Percentiles rank a stretch among this genome's conserved stretches.
Evolutionary conservation across 192 early-diverging fungal species (phyloP).

Genomic region (Phlyctochytrium bullatum): DNA sequence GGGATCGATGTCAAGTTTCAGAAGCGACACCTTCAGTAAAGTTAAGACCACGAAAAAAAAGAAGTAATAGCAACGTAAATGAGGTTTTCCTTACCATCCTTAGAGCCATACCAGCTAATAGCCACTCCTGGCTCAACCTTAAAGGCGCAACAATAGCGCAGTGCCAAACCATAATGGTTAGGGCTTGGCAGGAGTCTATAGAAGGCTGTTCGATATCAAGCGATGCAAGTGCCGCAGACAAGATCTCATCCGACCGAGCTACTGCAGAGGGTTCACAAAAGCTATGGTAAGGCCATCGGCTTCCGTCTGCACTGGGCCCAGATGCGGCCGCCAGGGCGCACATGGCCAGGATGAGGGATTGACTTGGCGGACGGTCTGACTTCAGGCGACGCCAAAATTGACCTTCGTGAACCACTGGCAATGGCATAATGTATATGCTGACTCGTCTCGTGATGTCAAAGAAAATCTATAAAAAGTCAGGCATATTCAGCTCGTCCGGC

Average conservation of each 20-base stretch:
- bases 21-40: neutral
- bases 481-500: neutral
- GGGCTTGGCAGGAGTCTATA: neutral
- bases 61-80: too few species aligned
- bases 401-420: neutral
- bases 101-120: neutral
- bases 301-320: neutral
- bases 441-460: neutral
- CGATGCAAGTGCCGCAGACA: neutral
- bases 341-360: neutral
- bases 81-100: slow-evolving; percentile 1
- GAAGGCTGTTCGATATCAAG: neutral
- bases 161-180: neutral
- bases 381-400: neutral
- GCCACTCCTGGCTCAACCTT: neutral
- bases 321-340: neutral
- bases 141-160: neutral
- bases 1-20: slow-evolving; percentile 4
- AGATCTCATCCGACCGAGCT: neutral
- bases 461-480: neutral
- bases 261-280: neutral
- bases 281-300: neutral
- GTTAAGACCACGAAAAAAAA: too few species aligned
- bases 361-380: neutral
- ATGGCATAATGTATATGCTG: neutral